Percentiles rank a stretch among this genome's conserved stretches.
These are phyloP conservation scores for Fusarium sp. DNA, from an alignment of 2,329 filamentous ascomycete species.

Conservation along the genomic window DNA sequence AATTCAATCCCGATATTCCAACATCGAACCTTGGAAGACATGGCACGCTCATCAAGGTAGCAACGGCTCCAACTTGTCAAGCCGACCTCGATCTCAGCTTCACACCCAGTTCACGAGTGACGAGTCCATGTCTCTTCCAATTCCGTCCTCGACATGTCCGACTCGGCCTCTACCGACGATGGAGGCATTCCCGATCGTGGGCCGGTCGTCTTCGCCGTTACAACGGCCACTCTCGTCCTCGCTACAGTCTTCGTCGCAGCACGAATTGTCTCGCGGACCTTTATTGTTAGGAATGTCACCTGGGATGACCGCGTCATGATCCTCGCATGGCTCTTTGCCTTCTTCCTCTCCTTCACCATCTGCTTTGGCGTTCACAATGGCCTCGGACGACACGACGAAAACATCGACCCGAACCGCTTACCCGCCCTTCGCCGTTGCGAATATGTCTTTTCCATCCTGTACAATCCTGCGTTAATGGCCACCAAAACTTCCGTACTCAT, in stretches of 20 bases:
- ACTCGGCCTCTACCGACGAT: slow-evolving; percentile 41
- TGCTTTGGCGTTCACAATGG: slow-evolving; percentile 72
- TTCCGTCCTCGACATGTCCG: slow-evolving; percentile 43
- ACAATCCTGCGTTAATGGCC: slow-evolving; percentile 91
- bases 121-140: slow-evolving; percentile 41
- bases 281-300: slow-evolving; percentile 77
- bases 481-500: slow-evolving; percentile 93
- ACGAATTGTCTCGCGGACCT: slow-evolving; percentile 77
- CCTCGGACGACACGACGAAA: slow-evolving; percentile 73
- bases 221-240: slow-evolving; percentile 74
- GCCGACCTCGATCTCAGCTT: slow-evolving; percentile 17
- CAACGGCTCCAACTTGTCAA: slow-evolving; percentile 31
- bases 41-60: slow-evolving; percentile 36
- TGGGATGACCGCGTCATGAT: slow-evolving; percentile 87
- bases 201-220: slow-evolving; percentile 75
- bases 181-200: slow-evolving; percentile 62
- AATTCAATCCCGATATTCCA: not conserved
- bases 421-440: slow-evolving; percentile 67
- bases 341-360: slow-evolving; percentile 75
- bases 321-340: slow-evolving; percentile 78
- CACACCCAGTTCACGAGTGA: slow-evolving; percentile 32
- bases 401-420: slow-evolving; percentile 66
- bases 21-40: slow-evolving; percentile 28
- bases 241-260: slow-evolving; percentile 80
- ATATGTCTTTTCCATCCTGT: slow-evolving; percentile 72